Percentiles rank a stretch among this genome's conserved stretches.
Evolutionary conservation across 495 filamentous ascomycete genomes (phyloP).

Genomic region (Penicillium dipodomyicola): DNA sequence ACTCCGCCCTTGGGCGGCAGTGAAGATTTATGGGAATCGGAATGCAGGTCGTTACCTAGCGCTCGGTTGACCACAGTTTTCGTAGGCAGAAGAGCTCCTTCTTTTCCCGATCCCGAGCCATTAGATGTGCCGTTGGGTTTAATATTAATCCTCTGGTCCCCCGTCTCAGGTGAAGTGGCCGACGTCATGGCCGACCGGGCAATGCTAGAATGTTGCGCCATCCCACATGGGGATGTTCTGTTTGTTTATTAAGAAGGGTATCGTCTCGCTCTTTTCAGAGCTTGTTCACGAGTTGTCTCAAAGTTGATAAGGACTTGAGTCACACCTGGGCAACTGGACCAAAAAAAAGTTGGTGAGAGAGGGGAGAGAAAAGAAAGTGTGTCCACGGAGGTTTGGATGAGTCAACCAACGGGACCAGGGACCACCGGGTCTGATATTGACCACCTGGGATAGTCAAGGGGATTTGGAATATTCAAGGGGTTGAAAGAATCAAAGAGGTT

Average conservation of each 20-base stretch:
- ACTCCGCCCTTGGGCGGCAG: constrained; percentile 50
- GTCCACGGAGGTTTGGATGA: constrained; percentile 19
- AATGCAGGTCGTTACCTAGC: constrained; percentile 49
- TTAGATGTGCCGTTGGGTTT: constrained; percentile 27
- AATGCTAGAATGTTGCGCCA: constrained; percentile 52
- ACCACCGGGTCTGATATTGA: not conserved
- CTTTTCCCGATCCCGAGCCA: constrained; percentile 32
- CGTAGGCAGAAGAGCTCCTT: constrained; percentile 38
- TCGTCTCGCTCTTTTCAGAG: constrained; percentile 1
- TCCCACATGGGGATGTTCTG: constrained; percentile 17
- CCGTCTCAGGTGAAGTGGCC: constrained; percentile 35
- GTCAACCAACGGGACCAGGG: constrained; percentile 18
- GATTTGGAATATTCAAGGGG: not conserved
- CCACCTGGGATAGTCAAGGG: not conserved
- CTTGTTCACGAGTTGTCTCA: constrained; percentile 3
- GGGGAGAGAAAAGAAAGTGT: constrained; percentile 4
- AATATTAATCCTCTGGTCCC: constrained; percentile 25
- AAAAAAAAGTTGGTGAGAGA: not conserved
- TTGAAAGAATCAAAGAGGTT: not conserved
- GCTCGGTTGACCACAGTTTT: constrained; percentile 47
- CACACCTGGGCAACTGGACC: not conserved
- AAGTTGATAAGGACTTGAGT: not conserved
- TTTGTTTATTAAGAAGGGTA: not conserved
- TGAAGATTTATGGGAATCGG: constrained; percentile 45
- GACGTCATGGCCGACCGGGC: constrained; percentile 59